These are phyloP conservation scores for Hymenoscyphus occultus DNA, from an alignment of 2,329 filamentous ascomycete species.

Conservation along the genomic window DNA sequence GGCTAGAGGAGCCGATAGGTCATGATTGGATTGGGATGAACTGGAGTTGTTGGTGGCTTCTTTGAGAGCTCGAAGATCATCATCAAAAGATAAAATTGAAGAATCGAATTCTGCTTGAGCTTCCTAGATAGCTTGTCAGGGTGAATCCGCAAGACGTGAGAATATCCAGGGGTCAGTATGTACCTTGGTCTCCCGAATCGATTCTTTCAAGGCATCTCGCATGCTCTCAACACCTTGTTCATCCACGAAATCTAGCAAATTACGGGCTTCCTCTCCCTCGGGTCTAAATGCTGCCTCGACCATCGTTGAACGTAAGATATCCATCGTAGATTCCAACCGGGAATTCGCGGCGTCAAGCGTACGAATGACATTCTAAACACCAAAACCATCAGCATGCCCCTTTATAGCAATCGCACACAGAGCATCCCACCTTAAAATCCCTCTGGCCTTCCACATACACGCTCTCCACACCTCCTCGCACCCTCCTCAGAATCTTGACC, in stretches of 20 bases:
- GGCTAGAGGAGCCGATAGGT: constrained; percentile 40
- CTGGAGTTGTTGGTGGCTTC: constrained; percentile 37
- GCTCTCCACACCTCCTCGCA: constrained; percentile 50
- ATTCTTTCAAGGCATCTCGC: constrained; percentile 63
- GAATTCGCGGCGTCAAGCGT: constrained; percentile 65
- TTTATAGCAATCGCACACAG: background rate
- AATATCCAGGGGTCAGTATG: background rate
- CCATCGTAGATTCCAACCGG: constrained; percentile 64
- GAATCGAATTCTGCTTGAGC: constrained; percentile 72
- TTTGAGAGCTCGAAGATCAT: constrained; percentile 66
- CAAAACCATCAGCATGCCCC: constrained; percentile 13
- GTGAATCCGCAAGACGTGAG: background rate
- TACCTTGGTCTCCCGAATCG: constrained; percentile 69
- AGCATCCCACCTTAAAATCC: constrained; percentile 49
- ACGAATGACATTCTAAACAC: constrained; percentile 50
- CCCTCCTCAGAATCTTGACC: constrained; percentile 48
- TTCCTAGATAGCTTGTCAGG: constrained; percentile 40
- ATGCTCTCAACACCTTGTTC: constrained; percentile 66
- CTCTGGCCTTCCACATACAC: constrained; percentile 57
- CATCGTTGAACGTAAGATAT: constrained; percentile 58
- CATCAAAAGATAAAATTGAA: constrained; percentile 66
- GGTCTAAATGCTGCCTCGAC: constrained; percentile 65
- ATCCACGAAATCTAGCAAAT: constrained; percentile 73
- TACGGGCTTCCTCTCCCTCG: constrained; percentile 55
- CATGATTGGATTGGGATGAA: constrained; percentile 25